phyloP scores from a whole-genome alignment of 2,329 filamentous ascomycete genomes.

The Penicillium sp. region DNA sequence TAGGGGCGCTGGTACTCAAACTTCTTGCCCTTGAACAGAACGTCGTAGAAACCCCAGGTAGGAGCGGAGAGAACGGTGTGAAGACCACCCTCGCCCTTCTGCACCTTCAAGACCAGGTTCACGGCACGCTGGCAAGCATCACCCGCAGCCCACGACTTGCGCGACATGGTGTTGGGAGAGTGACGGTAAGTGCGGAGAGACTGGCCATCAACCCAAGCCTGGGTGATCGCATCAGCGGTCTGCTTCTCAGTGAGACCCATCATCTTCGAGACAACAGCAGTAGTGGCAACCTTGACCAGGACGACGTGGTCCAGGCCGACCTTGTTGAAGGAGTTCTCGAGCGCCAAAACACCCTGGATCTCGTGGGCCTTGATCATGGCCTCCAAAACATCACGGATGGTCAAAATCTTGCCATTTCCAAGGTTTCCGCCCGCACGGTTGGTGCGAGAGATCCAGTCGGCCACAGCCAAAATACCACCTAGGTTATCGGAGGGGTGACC shows the following conservation, averaged over 20 bases:
- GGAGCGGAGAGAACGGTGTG: conserved; percentile 91
- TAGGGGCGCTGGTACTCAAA: conserved; percentile 96
- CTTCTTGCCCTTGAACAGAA: conserved; percentile 92
- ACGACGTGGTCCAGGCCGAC: conserved; percentile 98
- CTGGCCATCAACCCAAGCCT: conserved; percentile 97
- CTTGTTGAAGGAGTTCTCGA: conserved; percentile 99
- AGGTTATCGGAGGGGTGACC: conserved; percentile 98
- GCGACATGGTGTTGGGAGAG: conserved; percentile 98
- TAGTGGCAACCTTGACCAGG: conserved; percentile 93
- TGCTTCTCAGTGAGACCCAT: conserved; percentile 85
- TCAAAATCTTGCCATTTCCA: conserved; percentile 75
- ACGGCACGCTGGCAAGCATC: conserved; percentile 96
- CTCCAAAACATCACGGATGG: conserved; percentile 86
- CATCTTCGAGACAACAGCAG: conserved; percentile 94
- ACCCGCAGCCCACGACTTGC: conserved; percentile 98
- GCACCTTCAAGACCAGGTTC: conserved; percentile 85
- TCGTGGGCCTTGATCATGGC: conserved; percentile 99
- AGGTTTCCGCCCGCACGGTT: conserved; percentile 80
- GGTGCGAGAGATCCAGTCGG: conserved; percentile 96
- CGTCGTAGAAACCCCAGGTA: conserved; percentile 98
- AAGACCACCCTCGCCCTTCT: conserved; percentile 86
- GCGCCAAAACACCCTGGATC: conserved; percentile 93
- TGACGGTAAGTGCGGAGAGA: conserved; percentile 95
- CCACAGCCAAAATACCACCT: conserved; percentile 92
- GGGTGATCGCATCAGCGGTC: conserved; percentile 92